Conservation (phyloP, 805 yeast genomes). For the Wickerhamiella nectarea region DNA sequence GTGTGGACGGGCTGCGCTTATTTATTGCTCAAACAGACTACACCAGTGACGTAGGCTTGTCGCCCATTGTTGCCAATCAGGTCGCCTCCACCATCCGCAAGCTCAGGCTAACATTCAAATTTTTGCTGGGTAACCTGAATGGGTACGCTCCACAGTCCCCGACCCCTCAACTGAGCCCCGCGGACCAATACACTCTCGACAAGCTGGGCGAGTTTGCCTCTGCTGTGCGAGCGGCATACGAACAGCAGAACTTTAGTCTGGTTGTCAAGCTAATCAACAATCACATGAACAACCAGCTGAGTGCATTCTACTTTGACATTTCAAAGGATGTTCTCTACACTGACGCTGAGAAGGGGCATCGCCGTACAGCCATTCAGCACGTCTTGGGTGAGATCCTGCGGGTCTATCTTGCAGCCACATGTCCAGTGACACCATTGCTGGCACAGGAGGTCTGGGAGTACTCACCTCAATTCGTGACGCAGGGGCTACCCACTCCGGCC, state of each 20-base stretch:
- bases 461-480: constrained; percentile 28
- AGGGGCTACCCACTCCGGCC: constrained; percentile 33
- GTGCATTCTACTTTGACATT: constrained; percentile 75
- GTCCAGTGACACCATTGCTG: constrained; percentile 73
- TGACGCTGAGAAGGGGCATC: constrained; percentile 34
- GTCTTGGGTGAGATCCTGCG: constrained; percentile 43
- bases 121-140: constrained; percentile 63
- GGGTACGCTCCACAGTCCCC: constrained; percentile 27
- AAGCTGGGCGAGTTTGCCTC: constrained; percentile 37
- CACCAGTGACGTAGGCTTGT: constrained; percentile 63
- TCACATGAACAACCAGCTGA: constrained; percentile 61
- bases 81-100: constrained; percentile 74
- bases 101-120: constrained; percentile 66
- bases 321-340: constrained; percentile 79
- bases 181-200: constrained; percentile 52
- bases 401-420: constrained; percentile 49
- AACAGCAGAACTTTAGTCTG: constrained; percentile 49
- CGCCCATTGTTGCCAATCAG: constrained; percentile 56
- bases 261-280: constrained; percentile 54
- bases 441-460: constrained; percentile 81
- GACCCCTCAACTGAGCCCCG: constrained; percentile 9
- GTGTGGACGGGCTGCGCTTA: constrained; percentile 80
- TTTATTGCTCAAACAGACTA: constrained; percentile 87
- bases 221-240: constrained; percentile 34
- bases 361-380: constrained; percentile 50